Evolutionary conservation across 2,329 filamentous ascomycete genomes (phyloP).

Genomic region (Alternaria consortialis): DNA sequence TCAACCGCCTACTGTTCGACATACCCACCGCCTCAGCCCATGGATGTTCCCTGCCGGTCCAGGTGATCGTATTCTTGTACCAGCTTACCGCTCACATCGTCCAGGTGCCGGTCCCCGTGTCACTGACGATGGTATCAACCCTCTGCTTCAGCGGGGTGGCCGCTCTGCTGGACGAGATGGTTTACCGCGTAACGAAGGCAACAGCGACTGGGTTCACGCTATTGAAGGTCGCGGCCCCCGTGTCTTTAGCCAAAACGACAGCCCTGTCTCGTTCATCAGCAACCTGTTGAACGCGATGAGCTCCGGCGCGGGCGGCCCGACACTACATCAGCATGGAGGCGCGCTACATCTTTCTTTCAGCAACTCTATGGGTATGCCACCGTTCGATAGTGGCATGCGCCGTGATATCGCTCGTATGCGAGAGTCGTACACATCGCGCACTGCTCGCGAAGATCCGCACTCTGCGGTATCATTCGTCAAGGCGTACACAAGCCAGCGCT

Average conservation of each 20-base stretch:
- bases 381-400: conserved; percentile 43
- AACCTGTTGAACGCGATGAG: conserved; percentile 65
- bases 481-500: conserved; percentile 76
- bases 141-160: conserved; percentile 75
- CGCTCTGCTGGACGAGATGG: conserved; percentile 40
- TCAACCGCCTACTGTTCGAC: conserved; percentile 58
- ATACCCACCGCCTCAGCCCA: conserved; percentile 60
- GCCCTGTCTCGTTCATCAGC: conserved; percentile 65
- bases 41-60: conserved; percentile 68
- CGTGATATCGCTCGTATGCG: conserved; percentile 45
- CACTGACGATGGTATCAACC: conserved; percentile 85
- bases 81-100: conserved; percentile 63
- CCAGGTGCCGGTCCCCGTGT: conserved; percentile 63
- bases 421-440: conserved; percentile 43
- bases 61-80: conserved; percentile 53
- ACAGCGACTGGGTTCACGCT: conserved; percentile 63
- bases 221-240: conserved; percentile 59
- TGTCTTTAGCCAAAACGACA: conserved; percentile 55
- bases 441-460: conserved; percentile 67
- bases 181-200: conserved; percentile 48
- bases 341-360: conserved; percentile 64
- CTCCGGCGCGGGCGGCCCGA: conserved; percentile 46
- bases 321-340: conserved; percentile 52
- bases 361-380: conserved; percentile 43
- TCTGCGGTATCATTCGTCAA: conserved; percentile 79